These are phyloP conservation scores for Skeletonema grethae DNA, from an alignment of 108 stramenopile genomes.

Conservation along the genomic window DNA sequence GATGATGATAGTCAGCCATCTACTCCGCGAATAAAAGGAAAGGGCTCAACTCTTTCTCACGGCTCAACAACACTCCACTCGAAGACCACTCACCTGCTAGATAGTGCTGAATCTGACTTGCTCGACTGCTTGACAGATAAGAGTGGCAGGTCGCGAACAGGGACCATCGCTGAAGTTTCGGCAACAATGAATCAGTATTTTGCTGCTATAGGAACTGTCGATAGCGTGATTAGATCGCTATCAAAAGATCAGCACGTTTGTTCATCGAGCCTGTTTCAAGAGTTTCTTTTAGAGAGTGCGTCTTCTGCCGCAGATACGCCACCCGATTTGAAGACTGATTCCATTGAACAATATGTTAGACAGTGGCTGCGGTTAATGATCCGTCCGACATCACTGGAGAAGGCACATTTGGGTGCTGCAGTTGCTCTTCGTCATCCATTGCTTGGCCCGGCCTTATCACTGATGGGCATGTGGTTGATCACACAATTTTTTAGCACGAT, in stretches of 20 bases:
- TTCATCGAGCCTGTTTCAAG: conserved; percentile 32
- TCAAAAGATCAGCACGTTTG: conserved; percentile 36
- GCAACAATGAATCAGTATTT: conserved; percentile 6
- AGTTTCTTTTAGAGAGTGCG: conserved; percentile 17
- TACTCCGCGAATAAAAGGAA: conserved; percentile 9
- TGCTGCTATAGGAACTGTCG: conserved; percentile 15
- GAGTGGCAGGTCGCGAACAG: neutral
- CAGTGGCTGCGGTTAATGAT: conserved; percentile 26
- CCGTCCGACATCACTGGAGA: conserved; percentile 5
- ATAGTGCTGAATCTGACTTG: conserved; percentile 14
- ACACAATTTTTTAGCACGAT: conserved; percentile 15
- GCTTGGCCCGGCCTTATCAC: conserved; percentile 26
- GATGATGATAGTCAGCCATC: neutral
- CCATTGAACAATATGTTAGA: conserved; percentile 27
- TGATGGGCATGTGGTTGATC: conserved; percentile 17
- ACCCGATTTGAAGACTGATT: conserved; percentile 6
- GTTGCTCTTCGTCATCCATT: conserved; percentile 31
- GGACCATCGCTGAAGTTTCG: conserved; percentile 21
- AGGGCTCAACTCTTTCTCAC: neutral
- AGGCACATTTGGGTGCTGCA: conserved; percentile 9
- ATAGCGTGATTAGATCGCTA: conserved; percentile 35
- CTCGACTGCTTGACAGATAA: conserved; percentile 9
- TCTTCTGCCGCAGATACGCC: neutral
- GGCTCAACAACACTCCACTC: conserved; percentile 3
- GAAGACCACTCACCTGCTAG: conserved; percentile 8